These are phyloP conservation scores for Talaromyces sp. DNA, from an alignment of 2,329 filamentous ascomycete genomes.

Conservation along the genomic window DNA sequence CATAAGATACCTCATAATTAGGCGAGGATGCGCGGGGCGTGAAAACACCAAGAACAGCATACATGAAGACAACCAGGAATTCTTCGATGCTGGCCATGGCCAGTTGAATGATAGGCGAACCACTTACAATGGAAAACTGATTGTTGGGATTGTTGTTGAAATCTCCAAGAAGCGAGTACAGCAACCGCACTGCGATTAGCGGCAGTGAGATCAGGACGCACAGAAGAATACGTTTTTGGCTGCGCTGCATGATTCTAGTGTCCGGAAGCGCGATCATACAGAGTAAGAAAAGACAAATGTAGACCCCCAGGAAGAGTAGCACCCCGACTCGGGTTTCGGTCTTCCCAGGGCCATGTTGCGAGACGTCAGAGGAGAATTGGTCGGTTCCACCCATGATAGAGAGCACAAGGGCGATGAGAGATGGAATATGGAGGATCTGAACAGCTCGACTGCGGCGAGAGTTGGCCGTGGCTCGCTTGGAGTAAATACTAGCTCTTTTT, in stretches of 20 bases:
- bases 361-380: not conserved
- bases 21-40: not conserved
- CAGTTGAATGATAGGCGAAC: not conserved
- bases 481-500: not conserved
- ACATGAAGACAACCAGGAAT: not conserved
- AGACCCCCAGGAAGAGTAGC: not conserved
- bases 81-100: not conserved
- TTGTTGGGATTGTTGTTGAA: not conserved
- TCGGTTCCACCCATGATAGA: not conserved
- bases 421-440: not conserved
- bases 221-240: not conserved
- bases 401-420: not conserved
- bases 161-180: not conserved
- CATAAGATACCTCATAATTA: no score
- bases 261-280: not conserved
- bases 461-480: not conserved
- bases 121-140: not conserved
- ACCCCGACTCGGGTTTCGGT: not conserved
- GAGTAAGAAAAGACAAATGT: not conserved
- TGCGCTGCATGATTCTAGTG: not conserved
- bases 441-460: conserved; percentile 1
- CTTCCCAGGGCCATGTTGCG: not conserved
- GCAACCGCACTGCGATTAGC: not conserved
- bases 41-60: not conserved
- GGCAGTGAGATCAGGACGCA: not conserved